A percentile compares a stretch with the other conserved stretches of the same genome.
phyloP scores from a whole-genome alignment of 1,284 basidiomycete genomes.

The Cutaneotrichosporon dermatis region DNA sequence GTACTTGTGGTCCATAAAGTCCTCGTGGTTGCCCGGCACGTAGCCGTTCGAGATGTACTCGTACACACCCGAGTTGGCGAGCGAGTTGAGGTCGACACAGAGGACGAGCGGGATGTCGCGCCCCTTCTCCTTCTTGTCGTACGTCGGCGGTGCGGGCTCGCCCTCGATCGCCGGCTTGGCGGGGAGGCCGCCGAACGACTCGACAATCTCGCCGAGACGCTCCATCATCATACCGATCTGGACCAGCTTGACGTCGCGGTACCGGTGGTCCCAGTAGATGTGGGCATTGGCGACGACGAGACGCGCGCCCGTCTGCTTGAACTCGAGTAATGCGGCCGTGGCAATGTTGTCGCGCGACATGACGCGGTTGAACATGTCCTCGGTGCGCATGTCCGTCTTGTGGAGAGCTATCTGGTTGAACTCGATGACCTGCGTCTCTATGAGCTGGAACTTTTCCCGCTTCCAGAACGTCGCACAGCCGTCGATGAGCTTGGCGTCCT shows the following conservation, averaged over 20 bases:
- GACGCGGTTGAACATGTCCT: conserved; percentile 99
- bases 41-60: conserved; percentile 78
- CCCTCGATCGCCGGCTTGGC: conserved; percentile 19
- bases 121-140: conserved; percentile 38
- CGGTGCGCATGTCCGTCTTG: conserved; percentile 91
- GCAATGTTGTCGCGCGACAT: conserved; percentile 95
- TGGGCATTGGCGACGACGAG: conserved; percentile 88
- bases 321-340: conserved; percentile 81
- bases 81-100: conserved; percentile 93
- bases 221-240: conserved; percentile 90
- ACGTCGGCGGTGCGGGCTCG: conserved; percentile 35
- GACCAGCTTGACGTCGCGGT: conserved; percentile 94
- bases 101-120: conserved; percentile 84
- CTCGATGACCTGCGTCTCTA: conserved; percentile 92
- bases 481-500: conserved; percentile 83
- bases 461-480: conserved; percentile 98
- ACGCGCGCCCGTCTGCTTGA: conserved; percentile 76
- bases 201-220: conserved; percentile 83
- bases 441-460: conserved; percentile 79
- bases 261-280: conserved; percentile 89
- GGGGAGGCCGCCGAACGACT: conserved; percentile 78
- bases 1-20: conserved; percentile 89
- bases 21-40: conserved; percentile 71
- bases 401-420: conserved; percentile 92
- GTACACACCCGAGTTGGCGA: conserved; percentile 82